Percentiles rank a stretch among this genome's conserved stretches.
Conservation (phyloP, 768 basidiomycete genomes). For the Naematelia encephala region DNA sequence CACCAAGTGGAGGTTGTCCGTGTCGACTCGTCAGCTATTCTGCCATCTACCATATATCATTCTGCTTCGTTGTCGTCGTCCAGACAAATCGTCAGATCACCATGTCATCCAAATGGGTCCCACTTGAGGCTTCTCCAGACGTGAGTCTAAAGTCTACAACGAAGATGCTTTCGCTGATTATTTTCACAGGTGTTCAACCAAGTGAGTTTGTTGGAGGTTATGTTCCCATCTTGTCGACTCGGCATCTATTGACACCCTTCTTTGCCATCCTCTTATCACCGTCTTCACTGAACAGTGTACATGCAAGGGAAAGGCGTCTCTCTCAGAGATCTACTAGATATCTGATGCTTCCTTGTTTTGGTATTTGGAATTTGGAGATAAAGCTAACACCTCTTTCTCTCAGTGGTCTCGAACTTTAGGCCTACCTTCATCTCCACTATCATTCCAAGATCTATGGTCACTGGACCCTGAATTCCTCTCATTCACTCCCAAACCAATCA, state of each 20-base stretch:
- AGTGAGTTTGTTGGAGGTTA: neutral
- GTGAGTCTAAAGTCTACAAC: constrained; percentile 19
- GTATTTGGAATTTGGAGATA: too few relatives aligned
- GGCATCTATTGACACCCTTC: too few relatives aligned
- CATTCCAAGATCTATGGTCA: constrained; percentile 50
- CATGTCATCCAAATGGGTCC: constrained; percentile 49
- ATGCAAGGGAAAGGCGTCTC: too few relatives aligned
- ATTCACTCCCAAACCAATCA: constrained; percentile 69
- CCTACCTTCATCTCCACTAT: constrained; percentile 35
- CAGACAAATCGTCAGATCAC: neutral
- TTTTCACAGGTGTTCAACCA: constrained; percentile 5
- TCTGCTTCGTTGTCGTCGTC: neutral
- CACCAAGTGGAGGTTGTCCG: neutral
- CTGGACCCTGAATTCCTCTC: constrained; percentile 61
- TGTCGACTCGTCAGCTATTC: neutral
- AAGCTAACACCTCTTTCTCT: neutral
- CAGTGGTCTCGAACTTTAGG: constrained; percentile 47
- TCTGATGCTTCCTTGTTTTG: too few relatives aligned
- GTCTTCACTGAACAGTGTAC: too few relatives aligned
- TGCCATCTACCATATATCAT: neutral
- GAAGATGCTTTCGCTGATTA: too few relatives aligned
- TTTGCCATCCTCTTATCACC: too few relatives aligned
- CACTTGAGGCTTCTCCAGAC: constrained; percentile 47
- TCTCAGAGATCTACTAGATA: too few relatives aligned
- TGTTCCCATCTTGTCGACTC: too few relatives aligned